Base-by-base conservation (phyloP, 2,329 filamentous ascomycete genomes). In the Aplosporella prunicola region DNA sequence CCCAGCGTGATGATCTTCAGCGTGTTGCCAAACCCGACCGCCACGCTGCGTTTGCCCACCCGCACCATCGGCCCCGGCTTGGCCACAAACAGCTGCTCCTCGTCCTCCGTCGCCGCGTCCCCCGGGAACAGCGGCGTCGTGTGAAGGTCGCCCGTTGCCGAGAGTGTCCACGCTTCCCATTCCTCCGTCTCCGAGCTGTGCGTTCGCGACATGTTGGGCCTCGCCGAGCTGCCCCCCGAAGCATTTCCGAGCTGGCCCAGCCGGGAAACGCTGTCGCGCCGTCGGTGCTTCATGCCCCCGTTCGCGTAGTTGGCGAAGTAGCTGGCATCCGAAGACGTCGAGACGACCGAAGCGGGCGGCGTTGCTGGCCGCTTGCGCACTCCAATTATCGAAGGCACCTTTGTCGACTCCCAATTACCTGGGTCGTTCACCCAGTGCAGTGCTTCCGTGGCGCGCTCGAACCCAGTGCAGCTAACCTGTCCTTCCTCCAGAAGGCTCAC, bases 1-100 rank as follows among this genome's bases (percentile, higher is more conserved):
- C 79, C 80, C 5, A 80, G 64, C 2, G 73, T 75, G 39, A 87
- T 69, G 34, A 87, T 62, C 58, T 86, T 87, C 49, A 87, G 68
- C 1, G 75, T 67, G 46, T 86, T 82, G 9, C 82, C 83, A 42
- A 87, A 76, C 0, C 72, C 80, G 20, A 88, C 71, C 0, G 76
- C 82, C 3, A 84, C 68, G 34, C 78, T 80, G 30, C 70, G 67
- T 32, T 72, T 69, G 9, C 82, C 82, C 1, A 85, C 61, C 35
- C 65, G 64, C 2, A 68, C 66, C 40, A 81, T 72, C 0, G 82
- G 82, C 0, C 82, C 83, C 1, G 81, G 62, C 30, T 69, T 68
- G 2, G 72, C 72, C 15, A 85, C 75, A 31, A 84, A 74, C 4
- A 88, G 64, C 40, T 76, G 68, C 2, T 69, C 65, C 3, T 73